Conservation (phyloP, 2,329 filamentous ascomycete genomes). For the Epicoccum sorghinum region DNA sequence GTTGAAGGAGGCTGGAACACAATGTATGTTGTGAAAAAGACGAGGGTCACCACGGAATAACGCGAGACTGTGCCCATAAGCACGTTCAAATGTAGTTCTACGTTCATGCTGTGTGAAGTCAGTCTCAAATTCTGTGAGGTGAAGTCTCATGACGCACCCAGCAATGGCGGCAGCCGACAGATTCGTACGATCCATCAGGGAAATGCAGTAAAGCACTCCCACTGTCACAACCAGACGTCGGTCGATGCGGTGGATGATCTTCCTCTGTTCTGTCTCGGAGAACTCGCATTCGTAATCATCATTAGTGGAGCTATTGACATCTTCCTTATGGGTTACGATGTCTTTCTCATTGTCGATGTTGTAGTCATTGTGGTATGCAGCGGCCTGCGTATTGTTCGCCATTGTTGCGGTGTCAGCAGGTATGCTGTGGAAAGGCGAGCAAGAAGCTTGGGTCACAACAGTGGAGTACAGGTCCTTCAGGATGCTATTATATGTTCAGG, state of each 20-base stretch:
- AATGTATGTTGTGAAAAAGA: slow-evolving; percentile 54
- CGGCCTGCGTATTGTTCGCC: slow-evolving; percentile 9
- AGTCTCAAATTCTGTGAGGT: slow-evolving; percentile 21
- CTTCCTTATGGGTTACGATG: slow-evolving; percentile 27
- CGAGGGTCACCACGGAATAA: slow-evolving; percentile 65
- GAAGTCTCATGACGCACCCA: slow-evolving; percentile 51
- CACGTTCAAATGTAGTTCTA: slow-evolving; percentile 41
- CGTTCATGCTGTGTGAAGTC: slow-evolving; percentile 46
- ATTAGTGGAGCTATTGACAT: slow-evolving; percentile 30
- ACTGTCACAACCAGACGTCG: slow-evolving; percentile 55
- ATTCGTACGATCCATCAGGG: slow-evolving; percentile 80
- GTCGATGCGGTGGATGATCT: slow-evolving; percentile 74
- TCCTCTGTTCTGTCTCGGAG: slow-evolving; percentile 66
- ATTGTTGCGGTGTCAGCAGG: slow-evolving; percentile 9
- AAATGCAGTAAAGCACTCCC: slow-evolving; percentile 72
- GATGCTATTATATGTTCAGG: slow-evolving; percentile 20
- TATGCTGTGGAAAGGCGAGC: slow-evolving; percentile 6
- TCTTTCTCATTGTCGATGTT: slow-evolving; percentile 34
- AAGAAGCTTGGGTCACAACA: slow-evolving; percentile 10
- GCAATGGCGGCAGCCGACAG: slow-evolving; percentile 75
- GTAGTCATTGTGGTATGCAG: slow-evolving; percentile 16
- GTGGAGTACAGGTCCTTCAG: slow-evolving; percentile 4
- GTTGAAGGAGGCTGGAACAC: slow-evolving; percentile 52
- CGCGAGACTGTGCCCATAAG: slow-evolving; percentile 38
- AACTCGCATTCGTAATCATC: slow-evolving; percentile 52